Conservation (phyloP, 2,329 filamentous ascomycete genomes). For the Colletotrichum filicis region DNA sequence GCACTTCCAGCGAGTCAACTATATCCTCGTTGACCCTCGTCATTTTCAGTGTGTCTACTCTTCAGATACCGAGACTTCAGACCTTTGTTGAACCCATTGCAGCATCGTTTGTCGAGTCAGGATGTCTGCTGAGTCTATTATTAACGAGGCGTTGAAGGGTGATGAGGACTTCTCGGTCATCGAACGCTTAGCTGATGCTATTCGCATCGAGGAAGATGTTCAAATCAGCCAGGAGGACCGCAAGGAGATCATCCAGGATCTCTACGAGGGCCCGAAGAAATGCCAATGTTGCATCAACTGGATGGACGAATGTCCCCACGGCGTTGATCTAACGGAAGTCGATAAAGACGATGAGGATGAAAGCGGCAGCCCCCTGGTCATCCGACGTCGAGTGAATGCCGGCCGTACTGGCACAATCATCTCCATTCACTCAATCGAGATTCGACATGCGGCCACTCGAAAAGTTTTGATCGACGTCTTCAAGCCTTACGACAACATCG, state of each 20-base stretch:
- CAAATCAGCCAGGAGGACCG: constrained; percentile 12
- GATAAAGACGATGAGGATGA: constrained; percentile 13
- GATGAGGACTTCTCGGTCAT: constrained; percentile 28
- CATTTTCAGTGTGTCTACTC: neutral
- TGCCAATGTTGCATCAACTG: constrained; percentile 45
- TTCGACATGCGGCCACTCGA: constrained; percentile 37
- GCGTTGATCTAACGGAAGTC: constrained; percentile 32
- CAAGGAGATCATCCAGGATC: constrained; percentile 36
- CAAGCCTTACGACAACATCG: constrained; percentile 31
- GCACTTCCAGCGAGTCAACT: neutral
- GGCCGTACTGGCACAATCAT: constrained; percentile 30
- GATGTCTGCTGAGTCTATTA: neutral
- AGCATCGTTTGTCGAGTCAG: neutral
- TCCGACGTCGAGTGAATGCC: constrained; percentile 36
- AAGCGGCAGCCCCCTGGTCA: constrained; percentile 30
- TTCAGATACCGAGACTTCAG: neutral
- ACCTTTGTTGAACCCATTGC: neutral
- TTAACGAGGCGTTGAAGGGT: neutral
- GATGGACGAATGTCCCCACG: constrained; percentile 39
- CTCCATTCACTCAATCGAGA: constrained; percentile 37
- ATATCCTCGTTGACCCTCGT: neutral
- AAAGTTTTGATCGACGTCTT: constrained; percentile 38
- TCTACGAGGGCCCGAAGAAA: constrained; percentile 42
- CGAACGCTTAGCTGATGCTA: constrained; percentile 17
- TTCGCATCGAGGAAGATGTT: constrained; percentile 6